Conservation (phyloP, 495 filamentous ascomycete genomes). For the Aspergillus mulundensis region DNA sequence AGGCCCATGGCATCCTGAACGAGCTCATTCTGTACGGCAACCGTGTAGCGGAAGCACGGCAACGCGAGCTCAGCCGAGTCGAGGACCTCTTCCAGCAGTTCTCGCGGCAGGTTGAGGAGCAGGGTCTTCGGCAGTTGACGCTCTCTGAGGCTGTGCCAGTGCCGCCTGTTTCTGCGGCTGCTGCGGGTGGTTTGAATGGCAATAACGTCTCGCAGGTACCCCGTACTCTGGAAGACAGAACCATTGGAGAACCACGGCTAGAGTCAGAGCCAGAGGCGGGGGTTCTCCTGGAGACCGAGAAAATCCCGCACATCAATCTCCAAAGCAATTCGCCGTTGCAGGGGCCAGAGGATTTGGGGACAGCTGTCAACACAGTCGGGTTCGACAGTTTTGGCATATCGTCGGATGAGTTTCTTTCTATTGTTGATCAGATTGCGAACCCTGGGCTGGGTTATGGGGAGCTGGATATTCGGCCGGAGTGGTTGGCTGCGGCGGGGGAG, state of each 20-base stretch:
- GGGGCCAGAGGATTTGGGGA: no score
- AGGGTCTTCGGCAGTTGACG: background rate
- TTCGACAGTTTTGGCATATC: conserved; percentile 30
- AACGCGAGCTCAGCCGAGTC: conserved; percentile 22
- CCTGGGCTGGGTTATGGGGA: no score
- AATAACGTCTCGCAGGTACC: no score
- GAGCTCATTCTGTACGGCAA: conserved; percentile 34
- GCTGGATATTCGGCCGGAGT: no score
- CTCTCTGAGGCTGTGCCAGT: background rate
- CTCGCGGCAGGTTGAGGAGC: background rate
- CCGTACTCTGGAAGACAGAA: no score
- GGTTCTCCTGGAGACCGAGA: no score
- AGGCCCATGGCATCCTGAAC: conserved; percentile 27
- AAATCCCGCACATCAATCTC: no score
- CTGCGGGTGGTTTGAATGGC: no score
- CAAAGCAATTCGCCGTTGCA: no score
- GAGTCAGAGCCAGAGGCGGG: no score
- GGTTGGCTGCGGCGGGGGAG: no score
- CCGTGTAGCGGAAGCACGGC: conserved; percentile 26
- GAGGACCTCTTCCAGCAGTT: conserved; percentile 25
- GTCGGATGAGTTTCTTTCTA: conserved; percentile 27
- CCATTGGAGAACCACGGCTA: no score
- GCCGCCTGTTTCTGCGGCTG: background rate
- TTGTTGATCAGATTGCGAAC: conserved; percentile 24
- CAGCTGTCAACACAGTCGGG: background rate